These are phyloP conservation scores for Starmera stellimalicola DNA, from an alignment of 1,139 yeast species.

Conservation along the genomic window DNA sequence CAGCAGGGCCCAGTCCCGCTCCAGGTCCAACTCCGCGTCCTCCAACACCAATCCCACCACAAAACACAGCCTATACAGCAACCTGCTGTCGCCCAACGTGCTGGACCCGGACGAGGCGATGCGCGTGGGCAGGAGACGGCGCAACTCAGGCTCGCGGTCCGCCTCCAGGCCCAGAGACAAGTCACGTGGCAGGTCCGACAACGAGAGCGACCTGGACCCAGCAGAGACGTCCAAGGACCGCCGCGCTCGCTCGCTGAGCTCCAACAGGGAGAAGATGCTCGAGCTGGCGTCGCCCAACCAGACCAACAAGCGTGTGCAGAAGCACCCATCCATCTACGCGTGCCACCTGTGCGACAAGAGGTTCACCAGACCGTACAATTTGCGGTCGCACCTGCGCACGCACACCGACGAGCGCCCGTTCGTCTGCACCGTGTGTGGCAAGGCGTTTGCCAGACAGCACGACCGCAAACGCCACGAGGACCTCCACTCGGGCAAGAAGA, in stretches of 20 bases:
- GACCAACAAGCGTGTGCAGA: slow-evolving; percentile 47
- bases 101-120: slow-evolving; percentile 11
- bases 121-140: slow-evolving; percentile 16
- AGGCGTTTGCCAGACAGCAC: slow-evolving; percentile 93
- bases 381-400: slow-evolving; percentile 84
- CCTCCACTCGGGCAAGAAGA: slow-evolving; percentile 83
- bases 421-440: slow-evolving; percentile 77
- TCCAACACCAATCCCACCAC: slow-evolving; percentile 10
- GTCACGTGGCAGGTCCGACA: slow-evolving; percentile 10
- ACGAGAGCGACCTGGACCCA: no score
- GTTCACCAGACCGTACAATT: slow-evolving; percentile 86
- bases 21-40: slow-evolving; percentile 4
- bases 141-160: slow-evolving; percentile 7
- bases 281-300: slow-evolving; percentile 50
- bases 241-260: no score
- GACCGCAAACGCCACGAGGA: slow-evolving; percentile 93
- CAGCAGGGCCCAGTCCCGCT: slow-evolving; percentile 11
- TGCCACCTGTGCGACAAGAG: slow-evolving; percentile 81
- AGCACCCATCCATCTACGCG: slow-evolving; percentile 71
- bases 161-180: slow-evolving; percentile 15
- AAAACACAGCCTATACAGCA: slow-evolving; percentile 13
- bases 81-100: slow-evolving; percentile 5
- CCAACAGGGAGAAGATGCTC: slow-evolving; percentile 33
- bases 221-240: no score
- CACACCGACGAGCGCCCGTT: slow-evolving; percentile 94